A percentile compares a stretch with the other conserved stretches of the same genome.
phyloP scores from a whole-genome alignment of 2,329 filamentous ascomycete genomes.

The Aspergillus tamarii region DNA sequence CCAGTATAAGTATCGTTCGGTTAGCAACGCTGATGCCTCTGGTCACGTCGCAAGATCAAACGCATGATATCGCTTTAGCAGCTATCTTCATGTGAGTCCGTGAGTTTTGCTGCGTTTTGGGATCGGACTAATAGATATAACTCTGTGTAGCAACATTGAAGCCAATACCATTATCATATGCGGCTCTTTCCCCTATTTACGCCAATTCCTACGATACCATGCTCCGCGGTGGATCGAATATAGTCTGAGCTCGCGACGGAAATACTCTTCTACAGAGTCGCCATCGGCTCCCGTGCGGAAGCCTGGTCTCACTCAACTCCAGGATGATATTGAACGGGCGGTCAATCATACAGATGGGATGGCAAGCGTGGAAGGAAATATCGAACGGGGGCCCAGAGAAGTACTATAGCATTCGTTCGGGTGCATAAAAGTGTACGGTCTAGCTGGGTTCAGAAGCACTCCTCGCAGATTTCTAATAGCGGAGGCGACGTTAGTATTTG shows the following conservation, averaged over 20 bases:
- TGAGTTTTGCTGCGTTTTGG: not conserved
- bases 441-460: not conserved
- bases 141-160: not conserved
- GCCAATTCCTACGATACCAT: conserved; percentile 2
- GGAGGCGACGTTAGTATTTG: not conserved
- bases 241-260: not conserved
- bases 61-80: conserved; percentile 22
- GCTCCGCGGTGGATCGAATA: conserved; percentile 1
- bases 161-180: conserved; percentile 7
- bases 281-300: not conserved
- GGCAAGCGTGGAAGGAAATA: not conserved
- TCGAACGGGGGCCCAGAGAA: not conserved
- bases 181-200: conserved; percentile 1
- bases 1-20: conserved; percentile 27
- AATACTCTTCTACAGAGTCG: not conserved
- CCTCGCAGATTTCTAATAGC: not conserved
- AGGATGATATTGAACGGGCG: not conserved
- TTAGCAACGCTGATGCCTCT: conserved; percentile 28
- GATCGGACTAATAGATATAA: not conserved
- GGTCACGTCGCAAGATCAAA: conserved; percentile 21
- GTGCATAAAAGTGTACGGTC: not conserved
- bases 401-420: not conserved
- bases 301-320: conserved; percentile 2
- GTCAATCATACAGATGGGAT: not conserved
- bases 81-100: conserved; percentile 16